These are phyloP conservation scores for Penicillium daleae DNA, from an alignment of 495 filamentous ascomycete species.

Conservation along the genomic window DNA sequence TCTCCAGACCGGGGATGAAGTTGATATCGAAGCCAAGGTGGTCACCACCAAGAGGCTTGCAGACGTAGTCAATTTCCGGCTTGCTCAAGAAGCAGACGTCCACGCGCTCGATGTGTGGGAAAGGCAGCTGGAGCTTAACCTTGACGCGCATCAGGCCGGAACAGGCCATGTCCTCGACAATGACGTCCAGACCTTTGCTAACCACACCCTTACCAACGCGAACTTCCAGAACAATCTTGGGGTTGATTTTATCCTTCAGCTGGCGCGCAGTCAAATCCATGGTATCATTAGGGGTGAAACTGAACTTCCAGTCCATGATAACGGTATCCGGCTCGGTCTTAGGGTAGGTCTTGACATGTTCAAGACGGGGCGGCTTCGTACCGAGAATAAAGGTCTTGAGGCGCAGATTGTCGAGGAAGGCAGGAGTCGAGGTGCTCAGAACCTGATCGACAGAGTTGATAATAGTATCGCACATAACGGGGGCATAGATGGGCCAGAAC, in stretches of 20 bases:
- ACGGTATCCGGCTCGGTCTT: constrained; percentile 94
- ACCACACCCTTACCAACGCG: constrained; percentile 91
- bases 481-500: constrained; percentile 98
- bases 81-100: constrained; percentile 84
- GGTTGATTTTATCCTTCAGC: constrained; percentile 92
- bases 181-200: constrained; percentile 94
- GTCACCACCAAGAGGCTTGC: constrained; percentile 96
- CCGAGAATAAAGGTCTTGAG: constrained; percentile 91
- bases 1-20: constrained; percentile 92
- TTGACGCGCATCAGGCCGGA: constrained; percentile 94
- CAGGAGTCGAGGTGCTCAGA: constrained; percentile 84
- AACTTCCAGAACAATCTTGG: constrained; percentile 93
- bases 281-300: constrained; percentile 94
- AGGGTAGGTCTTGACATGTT: constrained; percentile 97
- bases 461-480: constrained; percentile 87
- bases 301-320: constrained; percentile 99
- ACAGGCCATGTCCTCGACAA: constrained; percentile 97
- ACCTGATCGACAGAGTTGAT: constrained; percentile 95
- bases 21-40: constrained; percentile 97
- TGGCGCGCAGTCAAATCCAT: constrained; percentile 89
- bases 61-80: constrained; percentile 89
- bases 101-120: constrained; percentile 90
- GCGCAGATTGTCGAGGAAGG: constrained; percentile 90
- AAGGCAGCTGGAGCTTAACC: constrained; percentile 93
- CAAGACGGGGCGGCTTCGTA: constrained; percentile 91